Percentiles rank a stretch among this genome's conserved stretches.
These are phyloP conservation scores for Solanum hybrid DNA, from an alignment of 305 asterid species.

Conservation along the genomic window DNA sequence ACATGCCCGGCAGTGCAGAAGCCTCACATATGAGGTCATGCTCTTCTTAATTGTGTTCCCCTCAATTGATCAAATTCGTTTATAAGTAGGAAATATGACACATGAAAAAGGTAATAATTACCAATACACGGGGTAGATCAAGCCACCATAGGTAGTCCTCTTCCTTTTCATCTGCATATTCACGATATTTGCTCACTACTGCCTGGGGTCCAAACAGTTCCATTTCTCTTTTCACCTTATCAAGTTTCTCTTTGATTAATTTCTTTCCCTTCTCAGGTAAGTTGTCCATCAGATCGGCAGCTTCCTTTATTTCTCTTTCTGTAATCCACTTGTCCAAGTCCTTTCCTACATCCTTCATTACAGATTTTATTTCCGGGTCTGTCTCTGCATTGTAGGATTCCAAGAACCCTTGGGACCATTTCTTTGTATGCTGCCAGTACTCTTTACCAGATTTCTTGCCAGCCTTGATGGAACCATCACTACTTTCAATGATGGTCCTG, in stretches of 20 bases:
- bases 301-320: slow-evolving; percentile 86
- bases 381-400: slow-evolving; percentile 74
- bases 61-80: neutral
- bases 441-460: slow-evolving; percentile 82
- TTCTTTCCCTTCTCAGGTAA: slow-evolving; percentile 64
- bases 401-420: slow-evolving; percentile 82
- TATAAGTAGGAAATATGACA: neutral
- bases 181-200: slow-evolving; percentile 91
- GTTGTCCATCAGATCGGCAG: slow-evolving; percentile 65
- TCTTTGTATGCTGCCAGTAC: slow-evolving; percentile 95
- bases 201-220: slow-evolving; percentile 90
- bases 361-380: slow-evolving; percentile 74
- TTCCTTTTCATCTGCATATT: slow-evolving; percentile 75
- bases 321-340: slow-evolving; percentile 96
- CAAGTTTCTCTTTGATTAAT: slow-evolving; percentile 55
- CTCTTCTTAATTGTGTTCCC: neutral
- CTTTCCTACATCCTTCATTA: slow-evolving; percentile 77
- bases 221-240: slow-evolving; percentile 83
- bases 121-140: slow-evolving; percentile 78
- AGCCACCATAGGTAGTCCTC: slow-evolving; percentile 97
- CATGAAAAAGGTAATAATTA: slow-evolving; percentile 11
- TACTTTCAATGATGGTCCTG: slow-evolving; percentile 65
- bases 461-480: slow-evolving; percentile 74
- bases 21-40: neutral
- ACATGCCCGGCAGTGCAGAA: neutral